These are phyloP conservation scores for Sphagnum tenellum DNA, from an alignment of 225 moss, liverwort and hornwort genomes.

Conservation along the genomic window DNA sequence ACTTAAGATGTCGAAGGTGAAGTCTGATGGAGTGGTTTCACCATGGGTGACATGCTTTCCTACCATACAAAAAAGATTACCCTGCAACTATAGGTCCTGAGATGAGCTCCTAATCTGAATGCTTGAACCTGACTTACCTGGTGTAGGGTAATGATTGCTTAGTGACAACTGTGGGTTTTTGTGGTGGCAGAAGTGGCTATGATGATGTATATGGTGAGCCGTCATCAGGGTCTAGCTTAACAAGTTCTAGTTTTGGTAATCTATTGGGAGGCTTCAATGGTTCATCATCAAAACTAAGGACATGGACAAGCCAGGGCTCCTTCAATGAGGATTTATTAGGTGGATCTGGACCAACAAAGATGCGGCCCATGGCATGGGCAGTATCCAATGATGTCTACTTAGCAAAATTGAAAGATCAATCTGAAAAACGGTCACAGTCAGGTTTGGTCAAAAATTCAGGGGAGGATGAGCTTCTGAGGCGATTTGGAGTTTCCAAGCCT, in stretches of 20 bases:
- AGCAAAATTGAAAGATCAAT: slow-evolving; percentile 10
- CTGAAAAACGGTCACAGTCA: slow-evolving; percentile 23
- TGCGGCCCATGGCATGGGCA: slow-evolving; percentile 28
- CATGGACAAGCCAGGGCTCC: slow-evolving; percentile 17
- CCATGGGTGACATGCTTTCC: background rate
- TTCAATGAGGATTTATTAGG: slow-evolving; percentile 46
- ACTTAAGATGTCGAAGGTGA: too few relatives aligned
- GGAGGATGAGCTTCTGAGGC: slow-evolving; percentile 36
- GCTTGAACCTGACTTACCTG: too few relatives aligned
- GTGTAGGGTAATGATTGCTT: too few relatives aligned
- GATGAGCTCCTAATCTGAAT: background rate
- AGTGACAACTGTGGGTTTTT: background rate
- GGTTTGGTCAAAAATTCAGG: slow-evolving; percentile 17
- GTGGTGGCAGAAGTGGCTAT: slow-evolving; percentile 25
- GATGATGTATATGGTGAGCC: slow-evolving; percentile 54
- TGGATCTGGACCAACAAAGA: slow-evolving; percentile 48
- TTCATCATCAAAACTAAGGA: slow-evolving; percentile 14
- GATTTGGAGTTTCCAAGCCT: slow-evolving; percentile 21
- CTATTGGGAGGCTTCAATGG: slow-evolving; percentile 38
- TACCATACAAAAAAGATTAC: background rate
- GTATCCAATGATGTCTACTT: slow-evolving; percentile 41
- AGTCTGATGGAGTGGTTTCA: background rate
- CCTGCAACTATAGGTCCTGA: too few relatives aligned
- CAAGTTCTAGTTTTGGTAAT: slow-evolving; percentile 59
- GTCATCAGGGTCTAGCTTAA: slow-evolving; percentile 7